phyloP scores from a whole-genome alignment of 2,329 filamentous ascomycete genomes.

The Talaromyces sp. region DNA sequence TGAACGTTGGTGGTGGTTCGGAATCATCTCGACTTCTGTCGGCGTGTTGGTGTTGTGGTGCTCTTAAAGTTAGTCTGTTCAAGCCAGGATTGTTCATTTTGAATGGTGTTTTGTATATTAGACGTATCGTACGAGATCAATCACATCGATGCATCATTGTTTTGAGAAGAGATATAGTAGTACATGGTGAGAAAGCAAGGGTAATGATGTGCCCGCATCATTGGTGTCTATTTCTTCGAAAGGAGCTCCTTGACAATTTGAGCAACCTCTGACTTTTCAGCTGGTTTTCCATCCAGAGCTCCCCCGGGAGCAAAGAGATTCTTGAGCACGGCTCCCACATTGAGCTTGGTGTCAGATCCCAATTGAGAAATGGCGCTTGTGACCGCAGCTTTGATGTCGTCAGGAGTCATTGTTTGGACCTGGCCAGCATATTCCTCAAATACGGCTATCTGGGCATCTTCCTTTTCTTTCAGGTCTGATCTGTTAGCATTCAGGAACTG shows the following conservation, averaged over 20 bases:
- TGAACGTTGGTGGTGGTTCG: slow-evolving; percentile 46
- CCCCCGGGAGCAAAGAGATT: slow-evolving; percentile 39
- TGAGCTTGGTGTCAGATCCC: slow-evolving; percentile 32
- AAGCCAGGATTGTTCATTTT: neutral
- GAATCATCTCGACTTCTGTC: slow-evolving; percentile 43
- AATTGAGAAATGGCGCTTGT: slow-evolving; percentile 31
- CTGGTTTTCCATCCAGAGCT: slow-evolving; percentile 40
- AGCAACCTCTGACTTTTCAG: slow-evolving; percentile 39
- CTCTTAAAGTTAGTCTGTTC: slow-evolving; percentile 18
- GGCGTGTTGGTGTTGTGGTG: slow-evolving; percentile 38
- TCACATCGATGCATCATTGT: neutral
- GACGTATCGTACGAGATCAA: neutral
- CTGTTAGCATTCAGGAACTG: slow-evolving; percentile 40
- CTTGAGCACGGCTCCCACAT: slow-evolving; percentile 39
- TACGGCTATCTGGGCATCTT: slow-evolving; percentile 40
- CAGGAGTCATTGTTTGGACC: slow-evolving; percentile 37
- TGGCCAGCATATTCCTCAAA: slow-evolving; percentile 42
- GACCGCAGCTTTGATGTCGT: slow-evolving; percentile 38
- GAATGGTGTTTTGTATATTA: neutral
- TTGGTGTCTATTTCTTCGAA: slow-evolving; percentile 17
- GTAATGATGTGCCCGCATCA: neutral
- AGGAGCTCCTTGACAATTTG: slow-evolving; percentile 36
- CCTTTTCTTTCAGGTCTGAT: slow-evolving; percentile 42
- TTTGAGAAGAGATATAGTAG: slow-evolving; percentile 1
- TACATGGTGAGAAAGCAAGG: neutral